Base-by-base conservation (phyloP, 441 rosid genomes). In the Mallotus repandus region DNA sequence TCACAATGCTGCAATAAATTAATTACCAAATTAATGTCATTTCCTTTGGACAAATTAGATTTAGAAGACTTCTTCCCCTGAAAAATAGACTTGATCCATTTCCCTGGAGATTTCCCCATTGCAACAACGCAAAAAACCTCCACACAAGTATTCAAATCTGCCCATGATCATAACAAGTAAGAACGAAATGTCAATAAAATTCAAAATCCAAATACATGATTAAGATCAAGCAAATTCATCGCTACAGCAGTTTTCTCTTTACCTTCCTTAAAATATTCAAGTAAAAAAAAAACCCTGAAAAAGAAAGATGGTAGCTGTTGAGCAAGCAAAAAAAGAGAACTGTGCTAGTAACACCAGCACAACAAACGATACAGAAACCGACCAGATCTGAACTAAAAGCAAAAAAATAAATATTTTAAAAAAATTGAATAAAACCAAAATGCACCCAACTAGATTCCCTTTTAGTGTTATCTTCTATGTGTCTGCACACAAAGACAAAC, bases 11-110 rank as follows among this genome's bases (percentile, higher is more conserved):
- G 25, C 4, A 41, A 49, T 16, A 46, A 2, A 29, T 25, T 49
- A 19, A 69, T 74, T 70, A 74, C 77, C 68, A 25, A 58, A 38
- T 38, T 38, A 69, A 59, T 16, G 63, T 65, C 68, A 66, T 59
- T 82, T 77, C 77, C 87, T 76, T 89, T 86, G 32, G 91, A 85
- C 75, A 88, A 74, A 74, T 77, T 88, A 58, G 94, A 88, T 70
- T 88, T 94, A 0, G 96, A 86, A 63, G 94, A 87, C 70, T 86
- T 91, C 91, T 89, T 94, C 66, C 93, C 89, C 49, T 81, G 88
- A 57, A 89, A 78, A 55, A 94, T 72, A 38, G 84, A 82, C 90
- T 86, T 94, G 78, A 94, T 80, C 98, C 99, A 80, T 61, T 74
- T 80, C 54, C 73, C 80, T 0, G 80, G 76, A 53, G 83, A 80